A percentile compares a stretch with the other conserved stretches of the same genome.
Conservation (phyloP, 108 stramenopile genomes). For the Licmophora abbreviata region DNA sequence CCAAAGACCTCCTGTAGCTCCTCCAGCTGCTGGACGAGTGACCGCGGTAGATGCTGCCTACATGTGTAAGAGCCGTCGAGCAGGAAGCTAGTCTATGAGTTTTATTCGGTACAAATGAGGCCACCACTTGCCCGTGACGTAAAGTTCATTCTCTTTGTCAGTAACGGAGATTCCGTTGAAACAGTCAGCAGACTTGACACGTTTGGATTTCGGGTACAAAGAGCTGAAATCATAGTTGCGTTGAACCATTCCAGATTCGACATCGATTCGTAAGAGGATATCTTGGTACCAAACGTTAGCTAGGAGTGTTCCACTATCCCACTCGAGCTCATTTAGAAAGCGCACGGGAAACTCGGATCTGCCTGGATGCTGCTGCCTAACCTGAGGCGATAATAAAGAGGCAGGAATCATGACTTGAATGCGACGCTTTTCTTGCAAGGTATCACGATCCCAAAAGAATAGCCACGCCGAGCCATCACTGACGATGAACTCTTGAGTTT, state of each 20-base stretch:
- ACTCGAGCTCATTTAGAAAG: constrained; percentile 72
- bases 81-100: too few species aligned
- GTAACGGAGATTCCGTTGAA: constrained; percentile 73
- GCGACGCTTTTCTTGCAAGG: constrained; percentile 22
- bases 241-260: constrained; percentile 40
- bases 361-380: neutral
- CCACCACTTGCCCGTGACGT: constrained; percentile 77
- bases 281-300: constrained; percentile 75
- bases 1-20: too few species aligned
- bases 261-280: constrained; percentile 55
- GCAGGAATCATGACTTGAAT: constrained; percentile 13
- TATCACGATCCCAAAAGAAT: constrained; percentile 49
- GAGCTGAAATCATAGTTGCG: constrained; percentile 46
- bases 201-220: constrained; percentile 21
- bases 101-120: constrained; percentile 54
- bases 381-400: too few species aligned
- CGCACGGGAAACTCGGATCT: constrained; percentile 3
- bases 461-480: constrained; percentile 61
- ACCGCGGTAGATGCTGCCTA: too few species aligned
- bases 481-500: constrained; percentile 46
- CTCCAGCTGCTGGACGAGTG: too few species aligned
- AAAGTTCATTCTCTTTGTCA: constrained; percentile 31
- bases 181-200: constrained; percentile 26
- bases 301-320: constrained; percentile 40
- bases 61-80: too few species aligned